These are phyloP conservation scores for Diaporthe citri DNA, from an alignment of 2,329 filamentous ascomycete species.

Conservation along the genomic window DNA sequence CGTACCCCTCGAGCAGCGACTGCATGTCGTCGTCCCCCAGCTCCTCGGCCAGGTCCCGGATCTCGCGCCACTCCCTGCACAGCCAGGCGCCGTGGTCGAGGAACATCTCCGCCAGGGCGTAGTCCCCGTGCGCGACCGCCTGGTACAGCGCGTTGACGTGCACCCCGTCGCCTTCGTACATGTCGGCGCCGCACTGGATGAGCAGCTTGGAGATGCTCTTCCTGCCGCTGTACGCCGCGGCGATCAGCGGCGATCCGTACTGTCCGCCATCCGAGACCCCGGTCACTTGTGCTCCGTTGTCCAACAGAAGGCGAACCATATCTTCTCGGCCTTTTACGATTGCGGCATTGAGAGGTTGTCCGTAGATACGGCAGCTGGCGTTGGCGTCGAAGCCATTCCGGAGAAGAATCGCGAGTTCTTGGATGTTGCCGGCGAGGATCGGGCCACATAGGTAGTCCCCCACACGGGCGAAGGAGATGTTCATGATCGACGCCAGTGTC, in stretches of 20 bases:
- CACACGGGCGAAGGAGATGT: slow-evolving; percentile 6
- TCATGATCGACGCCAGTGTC: slow-evolving; percentile 5
- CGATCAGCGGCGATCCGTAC: slow-evolving; percentile 11
- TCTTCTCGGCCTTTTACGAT: neutral
- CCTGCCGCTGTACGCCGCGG: slow-evolving; percentile 1
- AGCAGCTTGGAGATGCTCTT: slow-evolving; percentile 20
- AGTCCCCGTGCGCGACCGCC: slow-evolving; percentile 14
- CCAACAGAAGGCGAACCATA: neutral
- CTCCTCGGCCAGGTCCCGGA: slow-evolving; percentile 25
- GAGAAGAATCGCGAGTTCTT: neutral
- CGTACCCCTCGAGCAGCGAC: neutral
- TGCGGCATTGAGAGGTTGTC: neutral
- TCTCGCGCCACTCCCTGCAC: slow-evolving; percentile 21
- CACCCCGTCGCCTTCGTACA: neutral
- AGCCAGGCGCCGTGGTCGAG: slow-evolving; percentile 27
- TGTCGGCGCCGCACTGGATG: slow-evolving; percentile 11
- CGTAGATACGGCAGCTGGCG: neutral
- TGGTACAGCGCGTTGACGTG: slow-evolving; percentile 30
- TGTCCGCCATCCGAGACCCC: neutral
- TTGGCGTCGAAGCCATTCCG: slow-evolving; percentile 20
- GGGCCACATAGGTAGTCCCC: neutral
- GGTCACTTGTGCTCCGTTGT: neutral
- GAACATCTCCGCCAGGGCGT: slow-evolving; percentile 23
- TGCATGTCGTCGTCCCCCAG: neutral
- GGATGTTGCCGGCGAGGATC: neutral